Evolutionary conservation across 1,284 basidiomycete species (phyloP), one percentile per base, ranked within the genome.

Genomic region (Fistulinella cinereoalba): DNA sequence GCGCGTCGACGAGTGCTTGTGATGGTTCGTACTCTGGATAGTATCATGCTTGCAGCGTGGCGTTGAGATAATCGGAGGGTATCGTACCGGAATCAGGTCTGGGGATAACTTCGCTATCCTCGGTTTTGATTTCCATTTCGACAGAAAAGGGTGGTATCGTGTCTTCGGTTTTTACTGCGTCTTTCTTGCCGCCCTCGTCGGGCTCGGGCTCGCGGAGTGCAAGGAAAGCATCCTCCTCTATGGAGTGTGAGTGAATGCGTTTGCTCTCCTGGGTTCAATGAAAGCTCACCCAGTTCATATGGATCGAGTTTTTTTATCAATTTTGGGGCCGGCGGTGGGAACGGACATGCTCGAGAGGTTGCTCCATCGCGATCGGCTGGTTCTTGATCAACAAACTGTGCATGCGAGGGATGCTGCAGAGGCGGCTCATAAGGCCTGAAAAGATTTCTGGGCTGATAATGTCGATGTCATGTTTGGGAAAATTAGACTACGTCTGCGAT

Each of bases 351-450:
- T 22, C 13, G 28, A n/a, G 44, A 37, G 6, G 44, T 9, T 10
- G 22, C 16, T 12, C n/a, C n/a, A n/a, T n/a, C n/a, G n/a, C n/a
- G n/a, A n/a, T 39, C 38, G 7, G 9, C 8, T 7, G 34, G 37
- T 36, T 44, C 16, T 13, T 10, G 43, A 12, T 52, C 7, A 7
- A 47, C 41, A 28, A 48, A 43, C 12, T 15, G 49, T 39, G 44
- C 47, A 2, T 50, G 46, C 31, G 56, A 52, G 1, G 58, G 60
- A 28, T 56, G 46, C 8, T 62, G 61, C 1, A 42, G 22, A 6
- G 64, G 61, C 4, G 57, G 65, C 4, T 53, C 41, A 32, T 67
- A 63, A 11, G 57, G 63, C 18, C 10, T 50, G 52, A 66, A 67
- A 16, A 52, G 43, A 27, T 16, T 37, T 36, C 44, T 31, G 4